phyloP scores from a whole-genome alignment of 23 red algal species.

The Gracilaria domingensis region DNA sequence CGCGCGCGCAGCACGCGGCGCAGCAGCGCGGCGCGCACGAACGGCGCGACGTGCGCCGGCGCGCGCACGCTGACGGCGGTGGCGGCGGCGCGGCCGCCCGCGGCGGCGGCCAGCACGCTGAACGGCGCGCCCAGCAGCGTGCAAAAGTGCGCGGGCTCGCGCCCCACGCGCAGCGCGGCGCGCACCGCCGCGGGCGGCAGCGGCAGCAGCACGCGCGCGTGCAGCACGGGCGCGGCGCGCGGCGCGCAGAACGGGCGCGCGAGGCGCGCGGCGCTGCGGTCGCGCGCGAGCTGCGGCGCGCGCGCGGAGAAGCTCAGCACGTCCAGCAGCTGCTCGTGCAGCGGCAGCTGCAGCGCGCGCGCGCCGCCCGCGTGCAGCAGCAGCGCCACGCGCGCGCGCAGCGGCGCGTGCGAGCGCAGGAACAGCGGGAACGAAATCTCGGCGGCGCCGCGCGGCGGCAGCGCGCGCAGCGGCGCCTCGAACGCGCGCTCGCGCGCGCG shows the following conservation, averaged over 20 bases:
- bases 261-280: background rate
- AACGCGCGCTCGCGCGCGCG: background rate
- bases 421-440: slow-evolving; percentile 18
- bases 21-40: slow-evolving; percentile 24
- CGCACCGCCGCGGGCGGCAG: background rate
- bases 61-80: background rate
- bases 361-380: background rate
- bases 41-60: slow-evolving; percentile 14
- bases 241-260: background rate
- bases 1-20: background rate
- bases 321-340: slow-evolving; percentile 10
- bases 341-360: background rate
- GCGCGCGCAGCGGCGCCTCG: background rate
- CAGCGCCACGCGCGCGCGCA: background rate
- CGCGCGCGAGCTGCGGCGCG: background rate
- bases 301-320: background rate
- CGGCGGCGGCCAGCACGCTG: background rate
- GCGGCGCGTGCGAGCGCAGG: background rate
- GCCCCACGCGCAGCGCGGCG: background rate
- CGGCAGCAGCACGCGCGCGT: background rate
- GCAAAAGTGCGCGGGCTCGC: background rate
- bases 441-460: background rate
- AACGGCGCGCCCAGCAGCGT: slow-evolving; percentile 15
- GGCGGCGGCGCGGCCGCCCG: background rate
- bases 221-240: background rate